Base-by-base conservation (phyloP, 352 stramenopile genomes). In the Phytophthora pinifolia region DNA sequence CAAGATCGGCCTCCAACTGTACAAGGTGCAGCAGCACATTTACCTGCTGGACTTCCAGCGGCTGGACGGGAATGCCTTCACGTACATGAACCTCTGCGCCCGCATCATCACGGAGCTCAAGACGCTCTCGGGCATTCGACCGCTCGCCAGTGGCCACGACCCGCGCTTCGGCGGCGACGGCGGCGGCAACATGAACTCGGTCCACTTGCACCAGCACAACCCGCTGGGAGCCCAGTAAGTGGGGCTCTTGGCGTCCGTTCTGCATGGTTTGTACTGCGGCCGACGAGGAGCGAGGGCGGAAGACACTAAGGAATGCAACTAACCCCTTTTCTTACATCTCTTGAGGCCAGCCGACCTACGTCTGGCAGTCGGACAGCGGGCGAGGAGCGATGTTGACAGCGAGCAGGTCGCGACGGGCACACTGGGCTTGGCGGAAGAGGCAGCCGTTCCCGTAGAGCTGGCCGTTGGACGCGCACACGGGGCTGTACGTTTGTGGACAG, bases 51-150 rank as follows among this genome's bases (percentile, higher is more conserved):
- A 99, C 72, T 99, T 99, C 66, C 96, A 99, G 60, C 84, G 86
- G 31, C 70, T 96, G 37, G 88, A 97, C 42, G 97, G 97, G 29
- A 98, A 99, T 74, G 94, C 92, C 44, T 99, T 99, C 73, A 98
- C 92, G 33, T 99, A 99, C 77, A 99, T 99, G 97, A 98, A 97
- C 53, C 76, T 99, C 9, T 99, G 96, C 71, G 96, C 96, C 22
- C 96, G 97, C 41, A 99, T 99, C 64, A 99, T 99, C 67, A 98
- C 96, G 27, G 96, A 99, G 72, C 83, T 99, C 30, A 99, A 99
- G 82, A 98, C 93, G 15, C 79, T 99, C 9, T 91, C 79, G 6
- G 82, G 80, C 15, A 79, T 86, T 37, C 79, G 83, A 37, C 77
- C 83, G 29, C 58, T 84, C 4, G 65, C 72, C 0, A 79, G 51